Conservation (phyloP, 2,329 filamentous ascomycete species). For the Hypomyces rosellus region DNA sequence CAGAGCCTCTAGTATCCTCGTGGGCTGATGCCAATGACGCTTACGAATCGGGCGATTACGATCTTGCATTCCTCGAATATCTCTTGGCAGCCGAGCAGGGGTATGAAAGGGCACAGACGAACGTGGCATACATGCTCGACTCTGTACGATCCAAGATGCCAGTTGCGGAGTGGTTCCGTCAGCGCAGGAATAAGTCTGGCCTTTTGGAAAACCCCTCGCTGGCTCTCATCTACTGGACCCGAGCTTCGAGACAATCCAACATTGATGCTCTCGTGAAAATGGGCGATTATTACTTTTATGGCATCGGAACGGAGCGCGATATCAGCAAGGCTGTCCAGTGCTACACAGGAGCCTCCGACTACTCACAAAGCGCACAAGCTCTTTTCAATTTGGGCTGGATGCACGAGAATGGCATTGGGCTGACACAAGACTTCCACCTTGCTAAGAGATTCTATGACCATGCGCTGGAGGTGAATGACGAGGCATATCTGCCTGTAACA, state of each 20-base stretch:
- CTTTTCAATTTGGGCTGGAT: slow-evolving; percentile 98
- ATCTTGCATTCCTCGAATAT: slow-evolving; percentile 73
- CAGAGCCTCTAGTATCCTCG: slow-evolving; percentile 66
- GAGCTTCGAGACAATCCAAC: slow-evolving; percentile 87
- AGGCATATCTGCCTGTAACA: slow-evolving; percentile 90
- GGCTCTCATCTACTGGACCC: slow-evolving; percentile 89
- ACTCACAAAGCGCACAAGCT: slow-evolving; percentile 86
- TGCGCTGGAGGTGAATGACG: slow-evolving; percentile 82
- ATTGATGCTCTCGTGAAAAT: slow-evolving; percentile 95
- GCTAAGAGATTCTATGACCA: slow-evolving; percentile 95
- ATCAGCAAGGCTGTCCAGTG: slow-evolving; percentile 85
- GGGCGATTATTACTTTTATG: slow-evolving; percentile 92
- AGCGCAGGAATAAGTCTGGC: slow-evolving; percentile 23
- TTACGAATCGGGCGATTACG: slow-evolving; percentile 70
- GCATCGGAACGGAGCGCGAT: slow-evolving; percentile 66
- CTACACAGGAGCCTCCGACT: slow-evolving; percentile 88
- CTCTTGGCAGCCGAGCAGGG: slow-evolving; percentile 89
- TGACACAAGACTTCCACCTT: slow-evolving; percentile 93
- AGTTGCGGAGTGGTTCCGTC: slow-evolving; percentile 41
- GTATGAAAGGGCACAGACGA: slow-evolving; percentile 83
- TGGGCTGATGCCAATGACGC: slow-evolving; percentile 79
- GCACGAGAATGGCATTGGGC: slow-evolving; percentile 92
- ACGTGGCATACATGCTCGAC: slow-evolving; percentile 82
- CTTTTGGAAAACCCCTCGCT: slow-evolving; percentile 51
- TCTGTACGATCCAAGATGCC: slow-evolving; percentile 50